Base-by-base conservation (phyloP, 352 stramenopile genomes). In the Pseudoperonospora humuli region DNA sequence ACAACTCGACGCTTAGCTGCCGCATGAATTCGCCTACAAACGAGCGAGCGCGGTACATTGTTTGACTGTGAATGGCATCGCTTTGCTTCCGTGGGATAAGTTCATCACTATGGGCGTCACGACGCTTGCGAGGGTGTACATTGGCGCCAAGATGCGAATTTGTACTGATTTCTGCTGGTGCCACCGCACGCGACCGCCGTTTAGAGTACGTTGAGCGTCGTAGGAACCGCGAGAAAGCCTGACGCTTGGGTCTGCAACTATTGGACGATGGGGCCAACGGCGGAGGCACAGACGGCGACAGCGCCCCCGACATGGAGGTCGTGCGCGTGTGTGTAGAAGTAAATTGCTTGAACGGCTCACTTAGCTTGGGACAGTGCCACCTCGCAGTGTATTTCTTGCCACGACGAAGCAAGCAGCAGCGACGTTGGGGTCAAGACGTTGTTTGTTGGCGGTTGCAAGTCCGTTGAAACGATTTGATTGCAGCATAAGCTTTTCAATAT, bases 1-100 rank as follows among this genome's bases (percentile, higher is more conserved):
- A 93, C 18, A 92, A 49, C 54, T 93, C 77, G 18, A 93, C 82
- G 51, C 81, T 82, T 3, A 93, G 60, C 46, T 83, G 64, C 20
- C 72, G 73, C 75, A 93, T 88, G 49, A 90, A 91, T 42, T 86
- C 71, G 44, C 79, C 79, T 4, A 93, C 64, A 6, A 48, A 26
- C 11, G 84, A 40, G 0, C 77, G 75, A 3, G 79, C 26, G 18
- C 63, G 70, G 34, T 87, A 64, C 38, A 73, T 36, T 0, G 55
- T 31, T 10, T 58, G 59, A 25, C 82, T 6, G 7, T 61, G 50
- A 8, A 50, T 26, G 7, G 64, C 50, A 26, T 45, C 59, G 32
- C 62, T 69, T 27, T 75, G 57, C 19, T 58, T 52, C 20, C 57
- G 44, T 20, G 45, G 45, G 10, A 34, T 46, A n/a, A 83, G 56